Base-by-base conservation (phyloP, 2,329 filamentous ascomycete genomes). In the Arthroderma uncinatum region DNA sequence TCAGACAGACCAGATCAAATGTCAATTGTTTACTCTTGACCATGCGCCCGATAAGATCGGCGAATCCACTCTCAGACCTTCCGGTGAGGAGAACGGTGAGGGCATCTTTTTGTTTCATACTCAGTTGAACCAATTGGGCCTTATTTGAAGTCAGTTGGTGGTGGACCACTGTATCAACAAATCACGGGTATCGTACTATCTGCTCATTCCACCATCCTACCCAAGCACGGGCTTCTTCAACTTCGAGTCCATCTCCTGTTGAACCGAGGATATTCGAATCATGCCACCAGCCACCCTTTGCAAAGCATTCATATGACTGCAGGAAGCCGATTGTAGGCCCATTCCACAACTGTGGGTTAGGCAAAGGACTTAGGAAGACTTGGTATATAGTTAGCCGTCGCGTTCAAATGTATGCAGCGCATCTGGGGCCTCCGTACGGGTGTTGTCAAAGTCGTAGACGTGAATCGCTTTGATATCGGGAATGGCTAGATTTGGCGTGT, bases 361-460 rank as follows among this genome's bases (percentile, higher is more conserved):
- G 93, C 1, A 95, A 76, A 4, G 93, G 93, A 12, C 88, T 95
- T 65, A 85, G 84, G 76, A 98, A 98, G 53, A 98, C 87, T 90
- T 33, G 9, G 16, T 50, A 23, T 28, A n/a, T 25, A 3, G 28
- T 30, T 19, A 21, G 36, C 16, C 14, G 8, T 12, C 34, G 9
- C 37, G 25, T 30, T 34, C 28, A 42, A 21, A 42, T n/a, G 30
- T 30, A 55, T 42, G 53, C 54, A 50, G 14, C 47, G 28, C 25
- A 61, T 53, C 63, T 53, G 39, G 47, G 25, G n/a, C 23, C 14
- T 55, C 61, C 85, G 70, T 76, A 92, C 88, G 75, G 37, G 92
- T 97, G 68, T 98, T 97, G 73, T 98, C 93, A 71, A 97, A 98
- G 71, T 98, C 93, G 75, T 97, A 97, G 64, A 98, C 81, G 68